These are phyloP conservation scores for Cryptosporidium tyzzeri DNA, from an alignment of 169 alveolate genomes.

Conservation along the genomic window DNA sequence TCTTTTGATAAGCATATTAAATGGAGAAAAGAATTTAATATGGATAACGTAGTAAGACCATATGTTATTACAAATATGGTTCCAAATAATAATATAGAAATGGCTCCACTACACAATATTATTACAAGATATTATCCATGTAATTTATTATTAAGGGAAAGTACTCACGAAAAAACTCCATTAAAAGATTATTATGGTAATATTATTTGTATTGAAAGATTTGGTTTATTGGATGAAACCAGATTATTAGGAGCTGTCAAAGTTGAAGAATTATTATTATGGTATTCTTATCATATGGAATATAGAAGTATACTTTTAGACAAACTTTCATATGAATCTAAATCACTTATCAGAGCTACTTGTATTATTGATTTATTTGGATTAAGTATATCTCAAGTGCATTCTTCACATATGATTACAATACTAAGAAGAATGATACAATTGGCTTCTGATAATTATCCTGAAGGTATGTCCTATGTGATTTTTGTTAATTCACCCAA, in stretches of 20 bases:
- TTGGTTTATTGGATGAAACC: slow-evolving; percentile 69
- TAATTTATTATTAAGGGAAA: slow-evolving; percentile 54
- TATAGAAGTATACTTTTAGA: slow-evolving; percentile 59
- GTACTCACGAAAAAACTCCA: slow-evolving; percentile 52
- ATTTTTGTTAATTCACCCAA: slow-evolving; percentile 67
- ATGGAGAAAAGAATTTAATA: slow-evolving; percentile 70
- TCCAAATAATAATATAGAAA: slow-evolving; percentile 71
- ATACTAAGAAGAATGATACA: slow-evolving; percentile 71
- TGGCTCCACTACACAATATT: slow-evolving; percentile 70
- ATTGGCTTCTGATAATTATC: slow-evolving; percentile 71
- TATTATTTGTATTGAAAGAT: slow-evolving; percentile 68
- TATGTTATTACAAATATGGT: slow-evolving; percentile 72
- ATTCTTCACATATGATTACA: slow-evolving; percentile 69
- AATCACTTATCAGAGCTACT: slow-evolving; percentile 59
- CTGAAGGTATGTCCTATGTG: slow-evolving; percentile 75
- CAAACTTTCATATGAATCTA: slow-evolving; percentile 51
- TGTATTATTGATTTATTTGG: slow-evolving; percentile 69
- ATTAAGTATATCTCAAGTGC: slow-evolving; percentile 66
- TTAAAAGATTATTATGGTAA: slow-evolving; percentile 52
- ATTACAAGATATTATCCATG: slow-evolving; percentile 67
- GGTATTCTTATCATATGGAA: slow-evolving; percentile 76
- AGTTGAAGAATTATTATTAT: slow-evolving; percentile 57
- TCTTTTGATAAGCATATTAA: slow-evolving; percentile 58
- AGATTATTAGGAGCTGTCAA: slow-evolving; percentile 75
- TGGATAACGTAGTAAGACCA: slow-evolving; percentile 69